Evolutionary conservation across 2,329 filamentous ascomycete species (phyloP), one percentile per base, ranked within the genome.

Genomic region (Colletotrichum simmondsii): DNA sequence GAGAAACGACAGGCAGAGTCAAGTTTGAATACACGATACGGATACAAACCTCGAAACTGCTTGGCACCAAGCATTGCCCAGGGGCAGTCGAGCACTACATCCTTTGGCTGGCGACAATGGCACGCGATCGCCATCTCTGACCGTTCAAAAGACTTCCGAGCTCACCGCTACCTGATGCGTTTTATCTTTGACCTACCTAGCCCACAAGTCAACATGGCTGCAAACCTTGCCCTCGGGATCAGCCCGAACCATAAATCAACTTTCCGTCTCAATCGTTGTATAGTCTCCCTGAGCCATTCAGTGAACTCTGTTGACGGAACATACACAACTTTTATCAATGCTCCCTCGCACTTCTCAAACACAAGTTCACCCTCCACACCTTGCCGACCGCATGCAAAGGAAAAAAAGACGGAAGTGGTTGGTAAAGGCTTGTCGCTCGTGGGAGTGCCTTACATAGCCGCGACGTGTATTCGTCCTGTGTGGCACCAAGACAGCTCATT

Each of bases 371-470:
- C 35, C 24, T 61, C 49, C 64, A 62, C 52, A 30, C 49, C 49
- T 32, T 32, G 30, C 30, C 30, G 30, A 32, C 30, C 30, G 30
- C 8, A 32, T 32, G 8, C 30, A 32, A 32, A 32, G 30, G 30
- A 4, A 11, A 32, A 32, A 8, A 11, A 32, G 30, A 32, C 30
- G 7, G 10, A 11, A 32, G 30, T 32, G 30, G 30, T 11, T 32
- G 30, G 30, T 32, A 32, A 49, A 49, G 19, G 42, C 19, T 19
- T 49, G 4, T 19, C 42, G 19, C 54, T 65, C 32, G 24, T 42
- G 8, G 24, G 22, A 28, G 54, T 72, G 60, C 70, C 56, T 72
- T 65, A 65, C 66, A 72, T 70, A 70, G 70, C 66, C 70, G 66
- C 66, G 66, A 64, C 54, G 28, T 63, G 32, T 32, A 19, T 42